A percentile compares a stretch with the other conserved stretches of the same genome.
These are phyloP conservation scores for Calonectria montana DNA, from an alignment of 2,329 filamentous ascomycete species.

Conservation along the genomic window DNA sequence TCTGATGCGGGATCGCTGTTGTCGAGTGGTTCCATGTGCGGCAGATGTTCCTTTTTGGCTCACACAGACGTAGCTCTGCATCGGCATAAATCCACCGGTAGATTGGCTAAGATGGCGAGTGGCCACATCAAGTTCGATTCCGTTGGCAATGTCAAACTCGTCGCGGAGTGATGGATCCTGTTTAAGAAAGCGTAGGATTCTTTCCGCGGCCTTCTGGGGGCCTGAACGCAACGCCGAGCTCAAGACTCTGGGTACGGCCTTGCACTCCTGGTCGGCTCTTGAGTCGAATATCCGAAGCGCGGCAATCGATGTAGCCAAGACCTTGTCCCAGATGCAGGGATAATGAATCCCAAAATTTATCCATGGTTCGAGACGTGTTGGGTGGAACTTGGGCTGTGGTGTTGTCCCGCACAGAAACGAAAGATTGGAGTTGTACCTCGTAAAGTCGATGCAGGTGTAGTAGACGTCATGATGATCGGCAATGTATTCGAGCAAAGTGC, in stretches of 20 bases:
- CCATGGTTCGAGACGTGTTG: not conserved
- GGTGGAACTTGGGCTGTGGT: not conserved
- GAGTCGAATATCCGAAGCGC: not conserved
- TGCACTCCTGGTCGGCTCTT: not conserved
- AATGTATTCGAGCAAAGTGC: not conserved
- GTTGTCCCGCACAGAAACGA: no score
- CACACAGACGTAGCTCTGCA: no score
- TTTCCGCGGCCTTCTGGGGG: not conserved
- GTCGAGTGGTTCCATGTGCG: no score
- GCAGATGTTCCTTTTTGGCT: no score
- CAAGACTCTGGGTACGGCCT: not conserved
- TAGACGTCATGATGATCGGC: not conserved
- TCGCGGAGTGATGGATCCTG: not conserved
- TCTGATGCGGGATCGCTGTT: not conserved
- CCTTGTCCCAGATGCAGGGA: not conserved
- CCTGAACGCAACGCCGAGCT: not conserved
- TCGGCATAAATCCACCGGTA: no score
- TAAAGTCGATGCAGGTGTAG: not conserved
- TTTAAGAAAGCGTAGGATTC: not conserved
- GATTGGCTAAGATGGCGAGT: no score
- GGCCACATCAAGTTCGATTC: no score
- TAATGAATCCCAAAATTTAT: not conserved
- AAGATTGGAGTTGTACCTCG: not conserved
- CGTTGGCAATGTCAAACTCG: not conserved
- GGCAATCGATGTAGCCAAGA: not conserved